phyloP scores from a whole-genome alignment of 768 basidiomycete species.

The Amanita molliuscula region DNA sequence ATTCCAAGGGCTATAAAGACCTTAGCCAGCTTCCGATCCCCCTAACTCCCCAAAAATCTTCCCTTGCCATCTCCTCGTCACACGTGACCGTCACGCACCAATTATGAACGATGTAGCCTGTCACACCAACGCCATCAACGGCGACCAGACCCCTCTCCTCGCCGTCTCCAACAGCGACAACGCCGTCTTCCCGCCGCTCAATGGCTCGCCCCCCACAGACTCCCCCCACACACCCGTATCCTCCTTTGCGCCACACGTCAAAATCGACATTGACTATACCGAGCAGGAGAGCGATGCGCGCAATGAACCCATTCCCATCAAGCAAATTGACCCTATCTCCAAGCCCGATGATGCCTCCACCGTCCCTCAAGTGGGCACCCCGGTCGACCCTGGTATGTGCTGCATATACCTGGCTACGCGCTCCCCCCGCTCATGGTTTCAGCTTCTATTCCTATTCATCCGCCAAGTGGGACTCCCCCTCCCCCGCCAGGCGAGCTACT shows the following conservation, averaged over 20 bases:
- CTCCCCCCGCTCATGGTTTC: slow-evolving; percentile 13
- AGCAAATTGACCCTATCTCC: slow-evolving; percentile 28
- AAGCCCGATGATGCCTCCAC: slow-evolving; percentile 31
- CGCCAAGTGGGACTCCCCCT: slow-evolving; percentile 36
- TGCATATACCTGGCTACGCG: slow-evolving; percentile 9
- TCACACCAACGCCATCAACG: slow-evolving; percentile 23
- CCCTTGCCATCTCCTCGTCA: slow-evolving; percentile 43
- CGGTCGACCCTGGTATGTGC: slow-evolving; percentile 41
- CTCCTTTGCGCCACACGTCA: slow-evolving; percentile 38
- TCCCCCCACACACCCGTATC: slow-evolving; percentile 57
- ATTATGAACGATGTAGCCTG: slow-evolving; percentile 49
- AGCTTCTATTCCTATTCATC: slow-evolving; percentile 34
- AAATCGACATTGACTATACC: slow-evolving; percentile 52
- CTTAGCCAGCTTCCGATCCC: slow-evolving; percentile 56
- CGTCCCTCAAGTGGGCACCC: slow-evolving; percentile 32
- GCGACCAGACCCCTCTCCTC: slow-evolving; percentile 17
- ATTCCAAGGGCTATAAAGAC: slow-evolving; percentile 75
- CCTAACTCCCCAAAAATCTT: slow-evolving; percentile 72
- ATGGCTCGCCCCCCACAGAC: slow-evolving; percentile 33
- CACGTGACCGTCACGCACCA: slow-evolving; percentile 71
- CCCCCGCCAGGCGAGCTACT: slow-evolving; percentile 29
- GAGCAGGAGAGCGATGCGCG: slow-evolving; percentile 62
- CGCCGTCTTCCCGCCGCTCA: slow-evolving; percentile 20
- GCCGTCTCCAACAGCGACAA: slow-evolving; percentile 31
- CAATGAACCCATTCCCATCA: slow-evolving; percentile 46